Evolutionary conservation across 108 stramenopile genomes (phyloP).

Genomic region (Skeletonema costatum): DNA sequence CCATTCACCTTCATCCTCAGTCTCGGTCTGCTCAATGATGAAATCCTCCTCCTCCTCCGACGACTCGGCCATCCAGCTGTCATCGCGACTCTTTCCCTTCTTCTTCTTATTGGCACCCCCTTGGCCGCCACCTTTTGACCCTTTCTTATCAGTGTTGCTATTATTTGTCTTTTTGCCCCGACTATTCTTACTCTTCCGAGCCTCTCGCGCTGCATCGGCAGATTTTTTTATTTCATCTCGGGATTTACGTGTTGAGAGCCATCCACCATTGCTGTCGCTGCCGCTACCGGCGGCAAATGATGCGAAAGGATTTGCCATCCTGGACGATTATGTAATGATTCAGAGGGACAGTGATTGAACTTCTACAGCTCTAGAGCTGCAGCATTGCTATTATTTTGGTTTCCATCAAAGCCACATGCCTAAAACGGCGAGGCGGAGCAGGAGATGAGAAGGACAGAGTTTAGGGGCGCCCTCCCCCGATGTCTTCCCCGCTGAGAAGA

Average conservation of each 20-base stretch:
- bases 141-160: not conserved
- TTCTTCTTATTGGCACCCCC: constrained; percentile 7
- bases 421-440: too few species aligned
- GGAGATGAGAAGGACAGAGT: too few species aligned
- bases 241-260: constrained; percentile 68
- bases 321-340: not conserved
- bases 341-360: too few species aligned
- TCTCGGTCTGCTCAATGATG: constrained; percentile 26
- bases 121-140: constrained; percentile 1
- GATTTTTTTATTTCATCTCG: constrained; percentile 52
- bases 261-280: constrained; percentile 30
- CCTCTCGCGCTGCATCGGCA: constrained; percentile 23
- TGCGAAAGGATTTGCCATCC: constrained; percentile 34
- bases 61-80: constrained; percentile 10
- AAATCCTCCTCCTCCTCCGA: constrained; percentile 50
- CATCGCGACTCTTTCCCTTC: constrained; percentile 8
- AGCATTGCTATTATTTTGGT: not conserved
- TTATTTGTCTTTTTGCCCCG: not conserved
- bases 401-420: not conserved
- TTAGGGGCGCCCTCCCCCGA: too few species aligned
- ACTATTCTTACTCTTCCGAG: not conserved
- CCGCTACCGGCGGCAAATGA: constrained; percentile 29
- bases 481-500: too few species aligned
- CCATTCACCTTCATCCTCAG: constrained; percentile 15
- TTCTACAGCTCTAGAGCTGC: too few species aligned